phyloP scores from a whole-genome alignment of 495 filamentous ascomycete species.

The Neurospora africana region DNA sequence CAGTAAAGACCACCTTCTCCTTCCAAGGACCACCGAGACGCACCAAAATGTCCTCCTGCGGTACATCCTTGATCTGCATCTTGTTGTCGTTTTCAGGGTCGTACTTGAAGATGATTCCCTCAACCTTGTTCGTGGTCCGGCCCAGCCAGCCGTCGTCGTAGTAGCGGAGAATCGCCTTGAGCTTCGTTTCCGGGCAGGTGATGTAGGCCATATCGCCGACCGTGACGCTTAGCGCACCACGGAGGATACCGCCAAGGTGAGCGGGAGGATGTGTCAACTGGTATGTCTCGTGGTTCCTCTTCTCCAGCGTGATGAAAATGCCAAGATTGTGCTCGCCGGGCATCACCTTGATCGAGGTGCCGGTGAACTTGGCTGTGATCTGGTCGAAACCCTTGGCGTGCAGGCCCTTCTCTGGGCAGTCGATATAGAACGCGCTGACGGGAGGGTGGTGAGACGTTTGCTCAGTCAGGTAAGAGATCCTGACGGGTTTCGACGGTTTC shows the following conservation, averaged over 20 bases:
- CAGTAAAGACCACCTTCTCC: constrained; percentile 43
- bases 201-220: constrained; percentile 83
- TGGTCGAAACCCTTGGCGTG: constrained; percentile 88
- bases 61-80: constrained; percentile 70
- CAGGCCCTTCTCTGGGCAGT: constrained; percentile 85
- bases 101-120: constrained; percentile 84
- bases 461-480: constrained; percentile 87
- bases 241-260: constrained; percentile 79
- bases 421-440: constrained; percentile 90
- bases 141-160: constrained; percentile 91
- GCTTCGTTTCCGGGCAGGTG: constrained; percentile 73
- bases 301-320: constrained; percentile 82
- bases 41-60: constrained; percentile 72
- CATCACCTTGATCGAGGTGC: constrained; percentile 81
- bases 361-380: constrained; percentile 94
- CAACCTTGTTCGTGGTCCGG: constrained; percentile 78
- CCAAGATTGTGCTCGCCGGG: constrained; percentile 90
- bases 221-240: constrained; percentile 71
- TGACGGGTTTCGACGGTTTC: constrained; percentile 45
- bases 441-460: constrained; percentile 98
- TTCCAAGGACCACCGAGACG: constrained; percentile 76
- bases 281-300: constrained; percentile 77
- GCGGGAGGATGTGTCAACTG: constrained; percentile 89
- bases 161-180: constrained; percentile 87
- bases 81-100: constrained; percentile 71